Conservation (phyloP, 1,284 basidiomycete genomes). For the Athelia psychrophila region DNA sequence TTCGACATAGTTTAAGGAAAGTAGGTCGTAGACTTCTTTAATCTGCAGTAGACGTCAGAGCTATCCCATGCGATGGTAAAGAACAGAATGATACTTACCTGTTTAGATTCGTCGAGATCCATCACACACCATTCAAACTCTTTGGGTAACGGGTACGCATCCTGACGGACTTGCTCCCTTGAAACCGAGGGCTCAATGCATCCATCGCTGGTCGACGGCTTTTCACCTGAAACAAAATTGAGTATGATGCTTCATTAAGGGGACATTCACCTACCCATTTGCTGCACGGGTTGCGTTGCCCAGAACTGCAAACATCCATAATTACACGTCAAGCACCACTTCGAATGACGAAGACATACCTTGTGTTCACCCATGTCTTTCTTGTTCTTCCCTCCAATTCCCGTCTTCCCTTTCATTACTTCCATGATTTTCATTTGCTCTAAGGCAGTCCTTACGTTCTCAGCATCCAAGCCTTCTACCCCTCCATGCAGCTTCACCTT, state of each 20-base stretch:
- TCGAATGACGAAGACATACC: slow-evolving; percentile 38
- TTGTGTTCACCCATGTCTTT: slow-evolving; percentile 87
- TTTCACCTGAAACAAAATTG: slow-evolving; percentile 50
- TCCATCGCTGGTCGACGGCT: slow-evolving; percentile 71
- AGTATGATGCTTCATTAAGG: slow-evolving; percentile 3
- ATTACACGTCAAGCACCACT: slow-evolving; percentile 6
- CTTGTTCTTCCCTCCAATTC: slow-evolving; percentile 64
- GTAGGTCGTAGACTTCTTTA: slow-evolving; percentile 89
- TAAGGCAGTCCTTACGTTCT: slow-evolving; percentile 57
- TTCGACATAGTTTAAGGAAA: slow-evolving; percentile 96
- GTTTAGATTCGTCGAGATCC: slow-evolving; percentile 75
- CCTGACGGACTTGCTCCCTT: slow-evolving; percentile 78
- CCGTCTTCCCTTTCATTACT: slow-evolving; percentile 67
- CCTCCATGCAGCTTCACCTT: slow-evolving; percentile 58
- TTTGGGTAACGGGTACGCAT: slow-evolving; percentile 85
- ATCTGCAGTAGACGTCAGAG: slow-evolving; percentile 44
- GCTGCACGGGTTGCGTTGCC: slow-evolving; percentile 94
- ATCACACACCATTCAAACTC: slow-evolving; percentile 93
- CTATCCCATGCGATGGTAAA: not conserved
- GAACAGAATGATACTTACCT: slow-evolving; percentile 41
- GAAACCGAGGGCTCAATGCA: slow-evolving; percentile 86
- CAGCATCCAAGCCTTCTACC: slow-evolving; percentile 48
- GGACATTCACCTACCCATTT: slow-evolving; percentile 51
- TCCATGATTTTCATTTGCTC: slow-evolving; percentile 75
- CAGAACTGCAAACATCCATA: slow-evolving; percentile 67